Percentiles rank a stretch among this genome's conserved stretches.
Conservation (phyloP, 192 early-diverging fungal genomes). For the Rhizophlyctis rosea region DNA sequence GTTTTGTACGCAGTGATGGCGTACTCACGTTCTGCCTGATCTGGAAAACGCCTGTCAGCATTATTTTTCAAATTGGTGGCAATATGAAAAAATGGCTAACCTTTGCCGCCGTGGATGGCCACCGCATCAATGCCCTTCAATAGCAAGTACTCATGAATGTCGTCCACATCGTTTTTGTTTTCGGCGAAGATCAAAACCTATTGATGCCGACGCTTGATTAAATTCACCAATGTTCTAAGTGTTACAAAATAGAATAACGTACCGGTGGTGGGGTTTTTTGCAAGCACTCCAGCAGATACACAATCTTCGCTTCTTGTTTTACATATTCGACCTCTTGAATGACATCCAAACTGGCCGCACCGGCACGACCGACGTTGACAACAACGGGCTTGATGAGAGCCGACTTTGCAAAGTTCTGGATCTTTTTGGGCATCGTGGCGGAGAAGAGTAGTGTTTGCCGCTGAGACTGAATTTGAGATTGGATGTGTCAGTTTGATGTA, state of each 20-base stretch:
- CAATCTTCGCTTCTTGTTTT: slow-evolving; percentile 91
- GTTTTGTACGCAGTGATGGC: slow-evolving; percentile 88
- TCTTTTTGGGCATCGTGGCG: slow-evolving; percentile 98
- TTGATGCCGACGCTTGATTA: background rate
- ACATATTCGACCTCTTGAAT: slow-evolving; percentile 98
- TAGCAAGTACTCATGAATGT: slow-evolving; percentile 95
- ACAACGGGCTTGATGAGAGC: slow-evolving; percentile 85
- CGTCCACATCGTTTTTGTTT: slow-evolving; percentile 98
- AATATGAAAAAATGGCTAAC: slow-evolving; percentile 35
- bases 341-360: slow-evolving; percentile 93
- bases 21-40: slow-evolving; percentile 96
- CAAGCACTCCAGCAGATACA: slow-evolving; percentile 90
- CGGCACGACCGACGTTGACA: slow-evolving; percentile 98
- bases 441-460: slow-evolving; percentile 96
- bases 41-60: slow-evolving; percentile 30
- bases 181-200: slow-evolving; percentile 93
- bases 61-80: slow-evolving; percentile 11
- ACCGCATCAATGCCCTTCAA: slow-evolving; percentile 93
- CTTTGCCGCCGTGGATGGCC: slow-evolving; percentile 93
- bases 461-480: slow-evolving; percentile 71
- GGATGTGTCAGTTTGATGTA: too few relatives aligned
- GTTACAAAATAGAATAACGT: slow-evolving; percentile 17
- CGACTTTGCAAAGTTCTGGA: slow-evolving; percentile 91
- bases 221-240: slow-evolving; percentile 3
- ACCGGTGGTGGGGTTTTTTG: slow-evolving; percentile 96